Evolutionary conservation across 1,139 yeast species (phyloP).

Genomic region (Debaryomycetaceae sp.): DNA sequence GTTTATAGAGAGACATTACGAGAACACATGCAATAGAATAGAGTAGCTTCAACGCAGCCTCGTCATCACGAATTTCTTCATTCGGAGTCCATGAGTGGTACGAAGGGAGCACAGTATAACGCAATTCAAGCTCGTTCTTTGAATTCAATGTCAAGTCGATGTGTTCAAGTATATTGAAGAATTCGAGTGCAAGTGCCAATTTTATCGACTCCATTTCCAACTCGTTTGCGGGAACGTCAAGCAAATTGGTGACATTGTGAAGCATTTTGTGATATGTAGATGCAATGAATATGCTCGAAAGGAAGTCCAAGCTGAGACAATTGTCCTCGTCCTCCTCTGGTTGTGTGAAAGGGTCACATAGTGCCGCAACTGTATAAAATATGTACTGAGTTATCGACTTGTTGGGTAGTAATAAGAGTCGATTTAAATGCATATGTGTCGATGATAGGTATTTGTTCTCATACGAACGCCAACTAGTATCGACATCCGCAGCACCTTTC

Average conservation of each 20-base stretch:
- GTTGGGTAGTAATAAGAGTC: neutral
- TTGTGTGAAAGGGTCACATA: constrained; percentile 66
- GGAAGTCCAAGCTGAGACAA: constrained; percentile 50
- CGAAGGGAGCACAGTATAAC: constrained; percentile 44
- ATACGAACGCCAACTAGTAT: neutral
- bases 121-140: constrained; percentile 43
- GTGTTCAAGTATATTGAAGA: constrained; percentile 42
- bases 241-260: constrained; percentile 5
- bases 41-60: constrained; percentile 36
- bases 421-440: neutral
- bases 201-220: constrained; percentile 25
- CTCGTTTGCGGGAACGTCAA: neutral
- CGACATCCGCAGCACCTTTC: neutral
- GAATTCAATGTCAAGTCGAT: constrained; percentile 42
- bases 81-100: constrained; percentile 58
- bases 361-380: constrained; percentile 34
- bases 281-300: constrained; percentile 52
- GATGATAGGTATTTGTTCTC: neutral
- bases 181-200: constrained; percentile 32
- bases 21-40: constrained; percentile 53
- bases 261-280: constrained; percentile 18
- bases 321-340: constrained; percentile 58
- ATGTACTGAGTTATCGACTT: constrained; percentile 8
- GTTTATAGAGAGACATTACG: constrained; percentile 48
- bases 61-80: constrained; percentile 25